Conservation (phyloP, 1,284 basidiomycete genomes). For the Ceratorhiza oryzae-sativae region DNA sequence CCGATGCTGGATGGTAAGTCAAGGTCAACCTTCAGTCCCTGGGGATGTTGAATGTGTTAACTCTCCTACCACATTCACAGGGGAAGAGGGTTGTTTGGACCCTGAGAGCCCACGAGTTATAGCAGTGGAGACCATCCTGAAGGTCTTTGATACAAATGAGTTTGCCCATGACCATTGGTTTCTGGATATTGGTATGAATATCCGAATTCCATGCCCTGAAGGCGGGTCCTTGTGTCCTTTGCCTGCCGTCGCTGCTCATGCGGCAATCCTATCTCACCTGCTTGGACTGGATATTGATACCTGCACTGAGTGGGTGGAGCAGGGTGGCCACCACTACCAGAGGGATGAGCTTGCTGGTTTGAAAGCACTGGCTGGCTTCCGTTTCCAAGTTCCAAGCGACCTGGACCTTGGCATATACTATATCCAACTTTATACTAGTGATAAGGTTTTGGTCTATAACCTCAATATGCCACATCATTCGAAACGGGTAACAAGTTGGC, state of each 20-base stretch:
- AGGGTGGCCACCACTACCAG: conserved; percentile 11
- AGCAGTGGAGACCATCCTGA: conserved; percentile 1
- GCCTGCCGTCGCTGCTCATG: background rate
- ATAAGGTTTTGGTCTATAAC: conserved; percentile 21
- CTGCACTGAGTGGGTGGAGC: background rate
- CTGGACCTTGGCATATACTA: background rate
- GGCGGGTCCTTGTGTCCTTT: background rate
- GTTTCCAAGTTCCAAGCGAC: background rate
- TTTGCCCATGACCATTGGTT: conserved; percentile 3
- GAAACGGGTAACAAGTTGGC: background rate
- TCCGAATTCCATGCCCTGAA: background rate
- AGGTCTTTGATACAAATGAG: background rate
- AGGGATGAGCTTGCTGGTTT: conserved; percentile 20
- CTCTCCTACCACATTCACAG: too few species aligned
- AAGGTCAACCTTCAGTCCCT: background rate
- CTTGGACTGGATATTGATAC: background rate
- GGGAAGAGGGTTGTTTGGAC: background rate
- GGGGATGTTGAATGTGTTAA: too few species aligned
- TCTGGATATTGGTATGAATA: conserved; percentile 9
- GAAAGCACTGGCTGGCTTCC: conserved; percentile 10
- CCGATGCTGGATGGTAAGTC: background rate
- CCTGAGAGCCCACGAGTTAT: background rate
- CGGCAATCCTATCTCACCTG: background rate
- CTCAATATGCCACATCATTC: background rate
- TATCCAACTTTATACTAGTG: conserved; percentile 23